Conservation (phyloP, 2,329 filamentous ascomycete genomes). For the Botrytis cinerea region DNA sequence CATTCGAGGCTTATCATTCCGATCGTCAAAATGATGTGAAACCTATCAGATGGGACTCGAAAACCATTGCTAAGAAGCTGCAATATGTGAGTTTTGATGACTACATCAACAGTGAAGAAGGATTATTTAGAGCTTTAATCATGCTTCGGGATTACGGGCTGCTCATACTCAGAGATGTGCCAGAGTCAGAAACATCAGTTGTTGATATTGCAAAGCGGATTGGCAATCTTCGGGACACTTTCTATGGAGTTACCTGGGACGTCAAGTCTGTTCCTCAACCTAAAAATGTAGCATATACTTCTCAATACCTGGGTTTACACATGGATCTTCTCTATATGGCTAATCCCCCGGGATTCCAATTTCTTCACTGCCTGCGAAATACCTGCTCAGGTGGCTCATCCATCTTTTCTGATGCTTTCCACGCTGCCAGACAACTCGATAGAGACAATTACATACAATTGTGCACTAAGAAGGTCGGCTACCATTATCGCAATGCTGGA, state of each 20-base stretch:
- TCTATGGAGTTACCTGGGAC: slow-evolving; percentile 91
- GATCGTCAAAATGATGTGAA: slow-evolving; percentile 8
- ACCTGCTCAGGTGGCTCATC: slow-evolving; percentile 79
- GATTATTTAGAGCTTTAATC: slow-evolving; percentile 62
- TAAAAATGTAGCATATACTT: slow-evolving; percentile 92
- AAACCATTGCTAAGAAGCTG: slow-evolving; percentile 50
- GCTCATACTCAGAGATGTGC: slow-evolving; percentile 75
- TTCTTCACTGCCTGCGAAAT: slow-evolving; percentile 87
- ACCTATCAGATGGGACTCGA: slow-evolving; percentile 46
- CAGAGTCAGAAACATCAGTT: slow-evolving; percentile 66
- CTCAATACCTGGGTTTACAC: slow-evolving; percentile 78
- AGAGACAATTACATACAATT: slow-evolving; percentile 45
- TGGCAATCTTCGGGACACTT: slow-evolving; percentile 78
- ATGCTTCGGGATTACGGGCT: slow-evolving; percentile 69
- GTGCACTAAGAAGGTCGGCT: slow-evolving; percentile 51
- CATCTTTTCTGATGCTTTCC: slow-evolving; percentile 77
- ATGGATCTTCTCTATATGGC: slow-evolving; percentile 90
- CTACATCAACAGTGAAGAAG: slow-evolving; percentile 63
- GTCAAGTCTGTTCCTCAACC: slow-evolving; percentile 79
- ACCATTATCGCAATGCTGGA: slow-evolving; percentile 68
- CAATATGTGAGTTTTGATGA: slow-evolving; percentile 66
- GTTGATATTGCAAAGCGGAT: slow-evolving; percentile 69
- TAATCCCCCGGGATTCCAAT: slow-evolving; percentile 77
- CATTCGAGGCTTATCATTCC: neutral
- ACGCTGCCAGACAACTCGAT: slow-evolving; percentile 53